Conservation (phyloP, 2,329 filamentous ascomycete genomes). For the Fusarium veterinarium region DNA sequence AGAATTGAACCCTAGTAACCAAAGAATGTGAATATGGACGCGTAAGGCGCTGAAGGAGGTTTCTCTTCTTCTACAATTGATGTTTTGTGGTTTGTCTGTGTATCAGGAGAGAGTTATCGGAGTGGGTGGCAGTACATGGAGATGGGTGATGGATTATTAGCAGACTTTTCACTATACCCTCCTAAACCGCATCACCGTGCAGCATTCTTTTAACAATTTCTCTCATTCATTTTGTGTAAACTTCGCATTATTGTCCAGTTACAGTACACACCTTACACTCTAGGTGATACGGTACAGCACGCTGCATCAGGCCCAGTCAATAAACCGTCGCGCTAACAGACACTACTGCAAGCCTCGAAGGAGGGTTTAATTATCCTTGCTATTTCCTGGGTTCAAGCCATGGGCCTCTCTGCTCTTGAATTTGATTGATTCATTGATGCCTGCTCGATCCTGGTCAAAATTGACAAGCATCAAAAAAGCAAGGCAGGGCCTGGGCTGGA, state of each 20-base stretch:
- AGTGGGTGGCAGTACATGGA: background rate
- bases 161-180: background rate
- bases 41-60: background rate
- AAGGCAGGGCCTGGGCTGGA: slow-evolving; percentile 14
- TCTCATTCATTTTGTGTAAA: background rate
- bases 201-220: background rate
- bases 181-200: background rate
- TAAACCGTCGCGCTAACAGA: slow-evolving; percentile 44
- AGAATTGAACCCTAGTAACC: background rate
- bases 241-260: slow-evolving; percentile 4
- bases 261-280: background rate
- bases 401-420: background rate
- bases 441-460: slow-evolving; percentile 1
- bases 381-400: background rate
- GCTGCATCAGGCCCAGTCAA: slow-evolving; percentile 37
- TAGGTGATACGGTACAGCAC: slow-evolving; percentile 2
- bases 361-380: slow-evolving; percentile 32
- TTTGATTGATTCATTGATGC: background rate
- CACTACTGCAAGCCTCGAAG: slow-evolving; percentile 40
- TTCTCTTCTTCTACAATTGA: background rate
- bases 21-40: slow-evolving; percentile 6
- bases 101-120: background rate
- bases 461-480: slow-evolving; percentile 3
- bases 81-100: background rate
- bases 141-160: background rate